Evolutionary conservation across 371 early-diverging fungal genomes (phyloP), one percentile per base, ranked within the genome.

Genomic region (Syncephalastrum contaminatum): DNA sequence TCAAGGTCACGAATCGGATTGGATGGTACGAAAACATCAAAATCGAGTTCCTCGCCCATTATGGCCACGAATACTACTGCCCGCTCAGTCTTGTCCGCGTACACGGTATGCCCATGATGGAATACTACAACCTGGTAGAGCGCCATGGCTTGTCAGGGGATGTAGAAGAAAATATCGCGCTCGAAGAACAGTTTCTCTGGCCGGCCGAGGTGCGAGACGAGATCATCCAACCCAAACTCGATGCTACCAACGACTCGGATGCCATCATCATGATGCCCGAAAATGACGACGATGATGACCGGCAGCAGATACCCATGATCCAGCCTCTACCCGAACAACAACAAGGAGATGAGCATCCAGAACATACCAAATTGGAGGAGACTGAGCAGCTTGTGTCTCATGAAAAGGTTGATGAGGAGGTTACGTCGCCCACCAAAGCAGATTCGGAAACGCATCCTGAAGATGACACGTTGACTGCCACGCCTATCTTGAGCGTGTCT

Each of bases 21-120:
- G 79, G 86, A 25, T 96, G 88, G 84, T 86, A 91, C 2, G 85
- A 89, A n/a, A 96, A 91, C 57, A 69, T 97, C 48, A 83, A 88
- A 39, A 82, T 97, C 51, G 95, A 96, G 55, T 93, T 99, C 62
- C 39, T 90, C 25, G 83, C 85, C 5, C 93, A 96, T 59, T 95
- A 95, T 66, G 96, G 98, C 18, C 69, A 76, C 43, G 95, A 99
- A 67, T 93, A 85, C 58, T 97, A 94, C 66, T 99, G 99, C 67
- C 98, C 98, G 5, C 58, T 99, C 4, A 93, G 89, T 43, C 68
- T 92, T 24, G 67, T 99, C 39, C 80, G 87, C 19, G 97, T 96
- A 0, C 91, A 91, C 65, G 98, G 99, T 2, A 88, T 87, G 43
- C 89, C 95, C 0, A 93, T 94, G 81, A 83, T 95, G 81, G 97